Evolutionary conservation across 257 asterid species (phyloP).

Genomic region (Fraxinus pennsylvanica): DNA sequence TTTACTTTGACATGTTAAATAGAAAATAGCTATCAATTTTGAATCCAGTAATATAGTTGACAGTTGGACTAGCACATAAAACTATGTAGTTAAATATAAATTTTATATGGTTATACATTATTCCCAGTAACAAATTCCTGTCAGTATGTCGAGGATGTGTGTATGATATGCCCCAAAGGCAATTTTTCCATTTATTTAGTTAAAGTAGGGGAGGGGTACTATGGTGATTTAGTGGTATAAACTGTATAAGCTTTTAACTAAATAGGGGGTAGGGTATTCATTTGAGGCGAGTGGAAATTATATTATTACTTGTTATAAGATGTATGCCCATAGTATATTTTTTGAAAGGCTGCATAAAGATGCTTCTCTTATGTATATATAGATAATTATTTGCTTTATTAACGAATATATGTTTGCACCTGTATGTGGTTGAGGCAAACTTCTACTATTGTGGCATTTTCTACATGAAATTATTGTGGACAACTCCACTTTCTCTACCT

Average conservation of each 20-base stretch:
- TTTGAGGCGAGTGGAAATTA: too few species aligned
- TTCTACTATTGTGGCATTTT: background rate
- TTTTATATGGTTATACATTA: background rate
- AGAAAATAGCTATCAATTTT: background rate
- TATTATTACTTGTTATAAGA: background rate
- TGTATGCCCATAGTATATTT: background rate
- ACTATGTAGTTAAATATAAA: background rate
- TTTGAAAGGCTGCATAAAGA: constrained; percentile 1
- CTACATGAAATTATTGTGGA: too few species aligned
- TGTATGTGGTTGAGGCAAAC: background rate
- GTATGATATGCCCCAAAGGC: too few species aligned
- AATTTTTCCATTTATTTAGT: too few species aligned
- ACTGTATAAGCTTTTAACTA: too few species aligned
- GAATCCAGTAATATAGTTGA: background rate
- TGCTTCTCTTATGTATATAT: background rate
- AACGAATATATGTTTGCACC: background rate
- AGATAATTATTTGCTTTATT: background rate
- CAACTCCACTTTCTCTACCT: background rate
- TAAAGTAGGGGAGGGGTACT: too few species aligned
- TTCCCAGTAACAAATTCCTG: background rate
- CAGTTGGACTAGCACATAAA: background rate
- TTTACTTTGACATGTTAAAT: background rate
- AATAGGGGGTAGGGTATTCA: too few species aligned
- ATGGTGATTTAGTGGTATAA: too few species aligned
- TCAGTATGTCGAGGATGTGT: background rate